Evolutionary conservation across 208 protist genomes (phyloP).

Genomic region (Lotmaria passim): DNA sequence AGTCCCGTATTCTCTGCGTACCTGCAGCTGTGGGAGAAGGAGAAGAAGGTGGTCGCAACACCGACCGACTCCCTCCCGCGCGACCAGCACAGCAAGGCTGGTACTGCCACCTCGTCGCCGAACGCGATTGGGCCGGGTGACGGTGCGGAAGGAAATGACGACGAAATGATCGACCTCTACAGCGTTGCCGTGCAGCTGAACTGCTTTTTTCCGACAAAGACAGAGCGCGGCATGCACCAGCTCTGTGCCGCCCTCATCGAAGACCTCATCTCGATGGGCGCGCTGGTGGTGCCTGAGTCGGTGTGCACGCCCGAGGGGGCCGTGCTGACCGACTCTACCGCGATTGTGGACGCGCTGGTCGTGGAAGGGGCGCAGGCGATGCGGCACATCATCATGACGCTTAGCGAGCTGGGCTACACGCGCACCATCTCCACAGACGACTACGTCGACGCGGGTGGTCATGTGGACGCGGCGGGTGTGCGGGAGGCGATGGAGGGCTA

Average conservation of each 20-base stretch:
- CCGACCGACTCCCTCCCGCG: background rate
- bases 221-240: slow-evolving; percentile 25
- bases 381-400: slow-evolving; percentile 24
- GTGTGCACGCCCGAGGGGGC: slow-evolving; percentile 22
- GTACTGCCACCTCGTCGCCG: too few relatives aligned
- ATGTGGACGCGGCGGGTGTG: slow-evolving; percentile 8
- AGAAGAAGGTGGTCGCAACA: background rate
- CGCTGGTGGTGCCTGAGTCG: slow-evolving; percentile 24
- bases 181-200: slow-evolving; percentile 34
- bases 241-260: slow-evolving; percentile 38
- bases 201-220: slow-evolving; percentile 54
- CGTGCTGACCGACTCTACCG: slow-evolving; percentile 23
- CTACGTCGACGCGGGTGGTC: slow-evolving; percentile 5
- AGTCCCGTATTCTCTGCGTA: slow-evolving; percentile 15
- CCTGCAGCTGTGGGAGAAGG: slow-evolving; percentile 8
- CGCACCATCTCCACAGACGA: slow-evolving; percentile 5
- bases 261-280: slow-evolving; percentile 32
- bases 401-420: slow-evolving; percentile 11
- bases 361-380: slow-evolving; percentile 34
- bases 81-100: too few relatives aligned
- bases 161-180: slow-evolving; percentile 28
- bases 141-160: background rate
- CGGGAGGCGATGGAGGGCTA: slow-evolving; percentile 14
- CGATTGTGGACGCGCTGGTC: slow-evolving; percentile 25
- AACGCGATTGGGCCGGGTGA: too few relatives aligned